Evolutionary conservation across 495 filamentous ascomycete genomes (phyloP).

Genomic region (Penicillium taxi): DNA sequence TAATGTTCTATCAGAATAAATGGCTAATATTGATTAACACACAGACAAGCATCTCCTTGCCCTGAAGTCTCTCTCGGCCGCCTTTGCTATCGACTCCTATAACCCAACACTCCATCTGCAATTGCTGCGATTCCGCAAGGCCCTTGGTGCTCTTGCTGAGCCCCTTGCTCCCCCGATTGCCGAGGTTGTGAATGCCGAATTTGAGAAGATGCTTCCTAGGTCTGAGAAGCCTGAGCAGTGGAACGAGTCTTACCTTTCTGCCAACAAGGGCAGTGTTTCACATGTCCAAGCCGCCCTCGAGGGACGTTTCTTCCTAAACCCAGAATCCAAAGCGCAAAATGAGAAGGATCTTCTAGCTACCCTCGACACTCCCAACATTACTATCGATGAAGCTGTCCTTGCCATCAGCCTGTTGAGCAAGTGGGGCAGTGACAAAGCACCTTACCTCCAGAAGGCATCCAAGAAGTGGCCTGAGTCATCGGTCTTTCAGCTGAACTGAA

Average conservation of each 20-base stretch:
- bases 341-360: slow-evolving; percentile 55
- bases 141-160: slow-evolving; percentile 47
- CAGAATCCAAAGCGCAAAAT: slow-evolving; percentile 44
- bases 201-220: slow-evolving; percentile 51
- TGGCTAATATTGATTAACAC: slow-evolving; percentile 10
- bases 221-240: slow-evolving; percentile 50
- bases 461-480: slow-evolving; percentile 66
- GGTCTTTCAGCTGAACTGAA: slow-evolving; percentile 41
- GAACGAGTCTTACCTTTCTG: slow-evolving; percentile 59
- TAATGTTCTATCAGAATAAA: neutral
- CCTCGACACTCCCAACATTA: slow-evolving; percentile 45
- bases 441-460: slow-evolving; percentile 56
- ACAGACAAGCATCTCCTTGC: slow-evolving; percentile 78
- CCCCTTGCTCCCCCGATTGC: slow-evolving; percentile 52
- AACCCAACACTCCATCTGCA: slow-evolving; percentile 76
- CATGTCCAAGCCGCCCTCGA: slow-evolving; percentile 58
- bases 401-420: slow-evolving; percentile 52
- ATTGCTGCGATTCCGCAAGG: slow-evolving; percentile 57
- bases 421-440: slow-evolving; percentile 51
- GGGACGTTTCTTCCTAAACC: slow-evolving; percentile 51
- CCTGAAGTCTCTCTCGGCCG: slow-evolving; percentile 73
- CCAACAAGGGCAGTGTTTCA: slow-evolving; percentile 53
- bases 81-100: slow-evolving; percentile 57
- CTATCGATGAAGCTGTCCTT: slow-evolving; percentile 52
- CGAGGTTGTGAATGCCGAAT: slow-evolving; percentile 58